Percentiles rank a stretch among this genome's conserved stretches.
These are phyloP conservation scores for Lunularia cruciata DNA, from an alignment of 225 moss, liverwort and hornwort genomes.

Conservation along the genomic window DNA sequence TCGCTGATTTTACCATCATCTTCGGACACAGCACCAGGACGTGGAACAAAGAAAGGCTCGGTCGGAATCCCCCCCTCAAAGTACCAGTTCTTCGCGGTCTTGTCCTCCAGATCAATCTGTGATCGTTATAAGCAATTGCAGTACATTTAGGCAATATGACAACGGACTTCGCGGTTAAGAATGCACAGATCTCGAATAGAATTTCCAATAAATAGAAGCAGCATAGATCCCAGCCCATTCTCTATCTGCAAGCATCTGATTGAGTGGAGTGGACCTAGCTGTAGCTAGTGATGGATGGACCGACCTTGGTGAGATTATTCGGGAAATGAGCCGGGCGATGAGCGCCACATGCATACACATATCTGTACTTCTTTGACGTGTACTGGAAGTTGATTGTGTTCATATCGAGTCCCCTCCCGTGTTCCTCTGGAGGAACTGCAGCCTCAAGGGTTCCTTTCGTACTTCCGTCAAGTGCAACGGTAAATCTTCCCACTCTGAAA, in stretches of 20 bases:
- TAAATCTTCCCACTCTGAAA: conserved; percentile 41
- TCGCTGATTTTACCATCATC: conserved; percentile 32
- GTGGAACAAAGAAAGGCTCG: conserved; percentile 43
- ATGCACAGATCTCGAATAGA: background rate
- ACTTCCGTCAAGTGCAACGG: conserved; percentile 35
- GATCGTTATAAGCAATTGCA: background rate
- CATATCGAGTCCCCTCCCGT: conserved; percentile 46
- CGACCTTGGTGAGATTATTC: conserved; percentile 40
- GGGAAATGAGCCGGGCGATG: conserved; percentile 37
- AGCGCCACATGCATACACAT: conserved; percentile 36
- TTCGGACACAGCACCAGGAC: conserved; percentile 38
- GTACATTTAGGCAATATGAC: too few species aligned
- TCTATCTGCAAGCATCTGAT: background rate
- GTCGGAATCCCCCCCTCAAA: conserved; percentile 44
- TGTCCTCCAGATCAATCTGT: conserved; percentile 38
- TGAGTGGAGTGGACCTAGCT: background rate
- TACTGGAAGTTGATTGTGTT: conserved; percentile 40
- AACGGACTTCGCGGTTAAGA: too few species aligned
- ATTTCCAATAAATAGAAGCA: background rate
- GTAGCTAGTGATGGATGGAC: too few species aligned
- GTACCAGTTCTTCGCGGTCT: conserved; percentile 40
- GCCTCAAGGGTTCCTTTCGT: conserved; percentile 25
- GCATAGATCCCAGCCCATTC: too few species aligned
- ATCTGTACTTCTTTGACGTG: conserved; percentile 34
- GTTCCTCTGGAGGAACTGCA: conserved; percentile 22